phyloP scores from a whole-genome alignment of 225 moss, liverwort and hornwort genomes.

The Anthoceros angustus region DNA sequence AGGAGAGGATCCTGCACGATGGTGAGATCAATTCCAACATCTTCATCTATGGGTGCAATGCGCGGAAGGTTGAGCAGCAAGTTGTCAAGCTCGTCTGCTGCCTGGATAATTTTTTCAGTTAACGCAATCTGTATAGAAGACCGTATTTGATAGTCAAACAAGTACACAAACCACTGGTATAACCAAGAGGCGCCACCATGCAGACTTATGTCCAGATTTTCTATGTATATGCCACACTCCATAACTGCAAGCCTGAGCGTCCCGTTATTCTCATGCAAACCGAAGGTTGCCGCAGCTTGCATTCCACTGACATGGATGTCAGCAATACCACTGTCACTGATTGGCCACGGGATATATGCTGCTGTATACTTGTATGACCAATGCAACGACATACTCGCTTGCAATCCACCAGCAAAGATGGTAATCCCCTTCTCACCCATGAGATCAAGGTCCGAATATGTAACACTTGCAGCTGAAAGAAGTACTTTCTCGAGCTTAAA shows the following conservation, averaged over 20 bases:
- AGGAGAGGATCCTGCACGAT: conserved; percentile 61
- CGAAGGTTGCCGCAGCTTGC: conserved; percentile 60
- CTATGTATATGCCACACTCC: conserved; percentile 78
- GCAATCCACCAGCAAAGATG: conserved; percentile 54
- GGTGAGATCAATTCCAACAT: conserved; percentile 70
- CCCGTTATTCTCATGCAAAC: conserved; percentile 41
- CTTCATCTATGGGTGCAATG: conserved; percentile 54
- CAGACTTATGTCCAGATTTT: conserved; percentile 49
- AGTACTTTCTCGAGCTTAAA: conserved; percentile 35
- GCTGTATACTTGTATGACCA: conserved; percentile 76
- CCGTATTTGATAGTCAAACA: conserved; percentile 70
- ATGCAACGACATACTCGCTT: conserved; percentile 38
- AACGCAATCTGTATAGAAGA: conserved; percentile 47
- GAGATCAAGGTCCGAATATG: conserved; percentile 60
- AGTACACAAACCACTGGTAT: conserved; percentile 91
- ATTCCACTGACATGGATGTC: conserved; percentile 50
- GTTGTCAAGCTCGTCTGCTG: conserved; percentile 40
- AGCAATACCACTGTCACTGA: conserved; percentile 45
- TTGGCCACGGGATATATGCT: conserved; percentile 59
- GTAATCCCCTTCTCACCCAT: conserved; percentile 31
- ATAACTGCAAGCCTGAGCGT: conserved; percentile 48
- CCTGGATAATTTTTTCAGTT: conserved; percentile 36
- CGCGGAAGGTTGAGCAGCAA: conserved; percentile 57
- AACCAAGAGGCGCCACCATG: conserved; percentile 92
- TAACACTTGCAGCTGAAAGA: conserved; percentile 45